Percentiles rank a stretch among this genome's conserved stretches.
Evolutionary conservation across 768 basidiomycete genomes (phyloP).

Genomic region (Auricularia auricula-judae): DNA sequence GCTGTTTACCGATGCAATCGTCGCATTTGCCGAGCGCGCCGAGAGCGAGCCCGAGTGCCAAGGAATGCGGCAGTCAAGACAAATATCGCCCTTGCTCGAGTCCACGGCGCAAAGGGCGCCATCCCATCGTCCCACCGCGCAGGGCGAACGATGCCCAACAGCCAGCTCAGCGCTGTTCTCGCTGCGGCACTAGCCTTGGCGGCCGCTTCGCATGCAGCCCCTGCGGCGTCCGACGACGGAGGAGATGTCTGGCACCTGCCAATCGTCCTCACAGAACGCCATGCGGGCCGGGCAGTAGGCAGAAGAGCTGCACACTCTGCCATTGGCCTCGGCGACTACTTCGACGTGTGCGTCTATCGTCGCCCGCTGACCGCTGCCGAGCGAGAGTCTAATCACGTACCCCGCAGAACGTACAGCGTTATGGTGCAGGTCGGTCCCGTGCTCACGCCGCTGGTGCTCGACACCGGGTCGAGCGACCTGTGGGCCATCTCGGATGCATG

Average conservation of each 20-base stretch:
- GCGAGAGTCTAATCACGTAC: not conserved
- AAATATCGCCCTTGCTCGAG: not conserved
- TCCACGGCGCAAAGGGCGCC: no score
- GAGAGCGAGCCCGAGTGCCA: not conserved
- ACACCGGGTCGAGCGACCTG: slow-evolving; percentile 69
- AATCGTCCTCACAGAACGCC: not conserved
- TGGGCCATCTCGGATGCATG: slow-evolving; percentile 62
- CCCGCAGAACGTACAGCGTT: slow-evolving; percentile 50
- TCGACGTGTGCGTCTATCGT: slow-evolving; percentile 43
- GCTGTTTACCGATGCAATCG: not conserved
- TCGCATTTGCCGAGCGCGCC: not conserved
- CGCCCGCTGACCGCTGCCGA: not conserved
- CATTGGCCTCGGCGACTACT: slow-evolving; percentile 48
- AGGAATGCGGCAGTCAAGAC: not conserved
- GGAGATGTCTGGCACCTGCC: not conserved
- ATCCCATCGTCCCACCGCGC: no score
- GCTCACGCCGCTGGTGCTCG: slow-evolving; percentile 46
- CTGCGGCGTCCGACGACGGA: not conserved
- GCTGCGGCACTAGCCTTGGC: not conserved
- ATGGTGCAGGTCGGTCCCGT: slow-evolving; percentile 44
- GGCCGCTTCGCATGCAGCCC: not conserved
- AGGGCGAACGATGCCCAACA: not conserved
- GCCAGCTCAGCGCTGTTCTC: not conserved
- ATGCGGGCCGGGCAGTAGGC: not conserved
- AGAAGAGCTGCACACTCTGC: slow-evolving; percentile 7